These are phyloP conservation scores for Pythium dissimile DNA, from an alignment of 352 stramenopile genomes.

Conservation along the genomic window DNA sequence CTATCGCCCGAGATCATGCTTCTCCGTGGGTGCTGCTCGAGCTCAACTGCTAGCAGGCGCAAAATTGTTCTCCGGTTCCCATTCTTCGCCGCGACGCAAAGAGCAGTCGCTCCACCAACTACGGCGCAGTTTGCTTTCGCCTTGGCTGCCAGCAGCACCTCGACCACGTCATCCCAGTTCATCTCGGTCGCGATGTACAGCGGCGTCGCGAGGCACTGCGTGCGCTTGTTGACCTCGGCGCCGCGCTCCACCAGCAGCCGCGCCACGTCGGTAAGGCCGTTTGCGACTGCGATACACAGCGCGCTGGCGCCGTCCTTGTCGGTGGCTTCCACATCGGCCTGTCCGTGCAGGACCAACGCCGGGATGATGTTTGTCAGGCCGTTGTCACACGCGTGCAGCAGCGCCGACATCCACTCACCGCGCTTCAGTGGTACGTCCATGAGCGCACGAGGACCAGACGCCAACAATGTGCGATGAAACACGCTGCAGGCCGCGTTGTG, in stretches of 20 bases:
- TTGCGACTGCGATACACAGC: constrained; percentile 57
- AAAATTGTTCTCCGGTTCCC: constrained; percentile 53
- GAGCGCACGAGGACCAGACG: constrained; percentile 28
- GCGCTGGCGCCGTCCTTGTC: constrained; percentile 58
- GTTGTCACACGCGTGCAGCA: constrained; percentile 63
- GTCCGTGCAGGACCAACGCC: constrained; percentile 30
- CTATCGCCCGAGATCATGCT: neutral
- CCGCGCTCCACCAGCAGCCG: constrained; percentile 42
- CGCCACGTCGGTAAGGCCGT: constrained; percentile 45
- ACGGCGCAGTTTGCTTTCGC: constrained; percentile 41
- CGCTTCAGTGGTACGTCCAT: constrained; percentile 57
- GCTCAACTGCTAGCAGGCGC: constrained; percentile 44
- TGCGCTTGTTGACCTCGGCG: constrained; percentile 58
- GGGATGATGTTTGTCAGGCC: constrained; percentile 45
- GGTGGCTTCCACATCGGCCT: constrained; percentile 51
- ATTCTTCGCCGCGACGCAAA: constrained; percentile 79
- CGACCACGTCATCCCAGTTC: constrained; percentile 67
- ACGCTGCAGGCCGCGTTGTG: constrained; percentile 11
- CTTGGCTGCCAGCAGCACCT: constrained; percentile 46
- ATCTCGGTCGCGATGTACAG: constrained; percentile 78
- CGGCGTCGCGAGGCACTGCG: constrained; percentile 58
- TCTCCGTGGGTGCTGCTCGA: constrained; percentile 6
- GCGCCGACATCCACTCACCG: constrained; percentile 34
- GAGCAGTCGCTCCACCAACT: constrained; percentile 50
- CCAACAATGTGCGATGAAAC: constrained; percentile 51